Percentiles rank a stretch among this genome's conserved stretches.
phyloP scores from a whole-genome alignment of 768 basidiomycete species.

The Termitomyces sp. region DNA sequence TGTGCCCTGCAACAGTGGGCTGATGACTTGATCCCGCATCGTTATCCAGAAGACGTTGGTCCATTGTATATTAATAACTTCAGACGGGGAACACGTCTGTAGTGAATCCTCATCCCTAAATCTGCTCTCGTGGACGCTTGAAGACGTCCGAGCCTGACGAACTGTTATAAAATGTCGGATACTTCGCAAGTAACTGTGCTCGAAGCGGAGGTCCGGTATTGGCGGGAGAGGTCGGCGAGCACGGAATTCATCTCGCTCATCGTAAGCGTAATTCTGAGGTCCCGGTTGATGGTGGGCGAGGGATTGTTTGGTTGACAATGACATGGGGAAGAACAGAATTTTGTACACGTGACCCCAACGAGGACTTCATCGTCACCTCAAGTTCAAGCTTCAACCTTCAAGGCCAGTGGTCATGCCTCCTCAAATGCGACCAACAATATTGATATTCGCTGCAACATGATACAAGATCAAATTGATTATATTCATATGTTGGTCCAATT shows the following conservation, averaged over 20 bases:
- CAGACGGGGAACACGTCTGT: slow-evolving; percentile 14
- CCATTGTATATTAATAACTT: slow-evolving; percentile 49
- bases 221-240: slow-evolving; percentile 35
- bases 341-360: slow-evolving; percentile 3
- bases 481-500: not conserved
- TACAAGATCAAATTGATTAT: not conserved
- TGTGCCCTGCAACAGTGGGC: slow-evolving; percentile 61
- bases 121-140: slow-evolving; percentile 13
- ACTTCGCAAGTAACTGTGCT: slow-evolving; percentile 62
- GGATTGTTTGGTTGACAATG: slow-evolving; percentile 6
- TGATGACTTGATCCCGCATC: slow-evolving; percentile 60
- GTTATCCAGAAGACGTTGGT: slow-evolving; percentile 56
- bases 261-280: slow-evolving; percentile 12
- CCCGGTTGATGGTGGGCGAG: slow-evolving; percentile 19
- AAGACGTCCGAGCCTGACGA: slow-evolving; percentile 9
- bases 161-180: slow-evolving; percentile 48
- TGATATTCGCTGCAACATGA: not conserved
- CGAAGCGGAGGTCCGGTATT: slow-evolving; percentile 75
- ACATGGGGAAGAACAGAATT: slow-evolving; percentile 8
- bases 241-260: slow-evolving; percentile 9
- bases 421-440: not conserved
- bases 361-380: too few species aligned
- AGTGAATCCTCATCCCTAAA: not conserved
- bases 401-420: too few species aligned
- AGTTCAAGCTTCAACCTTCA: too few species aligned